Evolutionary conservation across 2,329 filamentous ascomycete genomes (phyloP).

Genomic region (Xylariales sp.): DNA sequence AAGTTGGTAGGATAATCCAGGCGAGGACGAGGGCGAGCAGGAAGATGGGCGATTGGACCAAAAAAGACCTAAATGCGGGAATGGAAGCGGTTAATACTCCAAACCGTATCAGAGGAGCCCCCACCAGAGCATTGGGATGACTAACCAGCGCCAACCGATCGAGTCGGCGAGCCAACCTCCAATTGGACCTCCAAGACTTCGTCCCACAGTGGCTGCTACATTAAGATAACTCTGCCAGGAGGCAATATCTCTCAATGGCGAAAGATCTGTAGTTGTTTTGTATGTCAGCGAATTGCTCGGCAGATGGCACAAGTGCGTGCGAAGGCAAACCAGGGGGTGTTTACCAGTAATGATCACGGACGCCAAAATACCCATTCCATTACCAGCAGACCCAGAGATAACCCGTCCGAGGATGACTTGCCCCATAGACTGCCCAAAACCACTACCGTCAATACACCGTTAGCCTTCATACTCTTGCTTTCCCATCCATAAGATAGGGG

Average conservation of each 20-base stretch:
- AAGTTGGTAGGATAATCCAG: too few relatives aligned
- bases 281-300: too few relatives aligned
- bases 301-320: too few relatives aligned
- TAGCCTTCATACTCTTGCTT: too few relatives aligned
- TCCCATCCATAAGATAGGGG: too few relatives aligned
- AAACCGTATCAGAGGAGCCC: constrained; percentile 40
- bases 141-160: constrained; percentile 61
- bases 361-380: constrained; percentile 46
- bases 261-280: too few relatives aligned
- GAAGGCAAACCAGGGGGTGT: too few relatives aligned
- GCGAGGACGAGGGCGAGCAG: constrained; percentile 41
- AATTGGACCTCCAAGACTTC: constrained; percentile 49
- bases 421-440: constrained; percentile 39
- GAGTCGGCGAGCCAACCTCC: constrained; percentile 59
- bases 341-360: constrained; percentile 49
- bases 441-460: too few relatives aligned
- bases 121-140: neutral
- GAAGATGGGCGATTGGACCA: constrained; percentile 52
- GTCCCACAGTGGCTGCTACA: constrained; percentile 44
- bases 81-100: too few relatives aligned
- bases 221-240: constrained; percentile 46
- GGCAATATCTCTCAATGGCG: constrained; percentile 47
- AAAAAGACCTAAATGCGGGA: constrained; percentile 60
- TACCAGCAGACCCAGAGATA: constrained; percentile 47
- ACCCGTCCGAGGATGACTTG: constrained; percentile 46